Conservation (phyloP, 805 yeast species). For the Maudiozyma saulgeensis region DNA sequence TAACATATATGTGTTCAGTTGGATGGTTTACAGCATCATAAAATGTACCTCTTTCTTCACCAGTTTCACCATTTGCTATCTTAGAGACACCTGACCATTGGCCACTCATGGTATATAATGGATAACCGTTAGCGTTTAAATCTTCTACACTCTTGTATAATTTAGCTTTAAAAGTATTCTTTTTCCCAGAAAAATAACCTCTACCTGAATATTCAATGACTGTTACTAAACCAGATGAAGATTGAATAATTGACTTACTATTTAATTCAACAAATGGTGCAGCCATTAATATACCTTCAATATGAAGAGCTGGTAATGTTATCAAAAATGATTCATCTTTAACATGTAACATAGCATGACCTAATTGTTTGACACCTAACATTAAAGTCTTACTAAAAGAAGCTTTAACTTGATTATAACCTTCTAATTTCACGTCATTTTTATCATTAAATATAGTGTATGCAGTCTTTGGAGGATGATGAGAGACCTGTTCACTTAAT, state of each 20-base stretch:
- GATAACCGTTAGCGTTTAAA: conserved; percentile 47
- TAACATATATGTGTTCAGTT: conserved; percentile 54
- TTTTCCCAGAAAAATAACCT: conserved; percentile 93
- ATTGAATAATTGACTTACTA: conserved; percentile 75
- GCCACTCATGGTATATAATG: conserved; percentile 73
- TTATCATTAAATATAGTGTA: conserved; percentile 71
- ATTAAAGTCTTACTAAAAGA: conserved; percentile 67
- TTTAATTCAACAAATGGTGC: conserved; percentile 93
- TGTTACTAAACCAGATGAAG: conserved; percentile 67
- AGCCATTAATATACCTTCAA: conserved; percentile 85
- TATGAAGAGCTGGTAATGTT: conserved; percentile 90
- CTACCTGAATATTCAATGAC: conserved; percentile 78
- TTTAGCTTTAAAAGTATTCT: conserved; percentile 84
- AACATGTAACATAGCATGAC: conserved; percentile 72
- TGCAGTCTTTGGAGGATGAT: conserved; percentile 97
- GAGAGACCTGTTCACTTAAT: conserved; percentile 88
- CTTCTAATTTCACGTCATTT: conserved; percentile 62
- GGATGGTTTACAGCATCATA: conserved; percentile 48
- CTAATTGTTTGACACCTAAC: conserved; percentile 80
- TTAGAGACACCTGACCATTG: conserved; percentile 83
- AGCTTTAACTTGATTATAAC: conserved; percentile 84
- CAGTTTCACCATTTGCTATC: conserved; percentile 44
- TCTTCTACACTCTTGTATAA: conserved; percentile 46
- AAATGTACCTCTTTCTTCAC: conserved; percentile 36
- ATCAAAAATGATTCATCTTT: conserved; percentile 62